These are phyloP conservation scores for Aspergillus puulaauensis DNA, from an alignment of 2,329 filamentous ascomycete genomes.

Conservation along the genomic window DNA sequence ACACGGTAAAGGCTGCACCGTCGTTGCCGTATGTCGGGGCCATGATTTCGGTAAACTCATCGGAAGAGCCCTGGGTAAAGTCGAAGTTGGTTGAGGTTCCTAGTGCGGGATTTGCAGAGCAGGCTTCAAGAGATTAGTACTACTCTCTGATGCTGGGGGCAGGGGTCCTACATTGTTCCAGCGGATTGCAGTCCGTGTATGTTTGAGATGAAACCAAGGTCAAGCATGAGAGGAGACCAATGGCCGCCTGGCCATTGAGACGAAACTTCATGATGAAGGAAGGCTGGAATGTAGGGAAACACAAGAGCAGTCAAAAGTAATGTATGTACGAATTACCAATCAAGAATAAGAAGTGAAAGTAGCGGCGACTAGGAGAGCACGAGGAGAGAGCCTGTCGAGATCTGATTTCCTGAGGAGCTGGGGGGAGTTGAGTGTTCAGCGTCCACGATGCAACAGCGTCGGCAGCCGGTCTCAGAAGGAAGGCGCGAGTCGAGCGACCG, in stretches of 20 bases:
- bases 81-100: constrained; percentile 81
- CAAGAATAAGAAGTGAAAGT: not conserved
- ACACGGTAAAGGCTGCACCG: constrained; percentile 79
- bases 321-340: not conserved
- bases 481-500: constrained; percentile 4
- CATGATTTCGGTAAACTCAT: constrained; percentile 72
- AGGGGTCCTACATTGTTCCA: constrained; percentile 33
- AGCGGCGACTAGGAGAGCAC: not conserved
- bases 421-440: not conserved
- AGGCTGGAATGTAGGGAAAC: not conserved
- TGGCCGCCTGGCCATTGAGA: constrained; percentile 24
- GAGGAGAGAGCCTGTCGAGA: not conserved
- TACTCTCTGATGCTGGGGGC: not conserved
- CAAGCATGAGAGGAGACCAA: constrained; percentile 29
- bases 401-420: not conserved
- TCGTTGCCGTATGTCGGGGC: constrained; percentile 70
- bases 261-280: constrained; percentile 33
- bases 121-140: constrained; percentile 46
- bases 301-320: constrained; percentile 1
- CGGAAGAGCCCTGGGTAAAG: constrained; percentile 74
- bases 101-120: constrained; percentile 74
- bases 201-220: constrained; percentile 41
- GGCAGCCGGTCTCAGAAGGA: constrained; percentile 1
- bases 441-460: not conserved
- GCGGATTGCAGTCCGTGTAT: constrained; percentile 45